Evolutionary conservation across 169 alveolate genomes (phyloP).

Genomic region (Plasmodium knowlesi): DNA sequence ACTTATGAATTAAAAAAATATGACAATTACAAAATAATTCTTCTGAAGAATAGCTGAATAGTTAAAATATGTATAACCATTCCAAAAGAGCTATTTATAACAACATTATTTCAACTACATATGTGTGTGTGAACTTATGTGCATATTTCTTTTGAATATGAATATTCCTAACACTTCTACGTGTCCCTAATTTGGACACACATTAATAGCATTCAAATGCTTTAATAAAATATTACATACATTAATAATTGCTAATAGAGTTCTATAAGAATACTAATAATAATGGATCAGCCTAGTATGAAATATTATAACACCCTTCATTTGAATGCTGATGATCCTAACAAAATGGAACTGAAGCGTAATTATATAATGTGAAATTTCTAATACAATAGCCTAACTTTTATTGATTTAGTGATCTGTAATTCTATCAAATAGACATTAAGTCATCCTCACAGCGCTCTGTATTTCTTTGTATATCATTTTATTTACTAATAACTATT

Average conservation of each 20-base stretch:
- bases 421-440: neutral
- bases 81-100: neutral
- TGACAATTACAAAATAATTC: neutral
- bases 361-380: neutral
- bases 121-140: neutral
- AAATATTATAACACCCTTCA: neutral
- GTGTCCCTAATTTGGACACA: neutral
- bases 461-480: neutral
- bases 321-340: neutral
- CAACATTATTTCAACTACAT: neutral
- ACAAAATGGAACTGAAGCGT: neutral
- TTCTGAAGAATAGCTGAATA: neutral
- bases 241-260: neutral
- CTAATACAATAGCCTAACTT: neutral
- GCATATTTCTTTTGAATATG: neutral
- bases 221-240: neutral
- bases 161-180: neutral
- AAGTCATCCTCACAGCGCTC: neutral
- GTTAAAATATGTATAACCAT: neutral
- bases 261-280: neutral
- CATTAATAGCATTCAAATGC: neutral
- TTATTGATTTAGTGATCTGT: neutral
- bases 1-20: neutral
- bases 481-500: neutral
- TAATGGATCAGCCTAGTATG: neutral